Evolutionary conservation across 805 yeast species (phyloP).

Genomic region (Yarrowia keelungensis): DNA sequence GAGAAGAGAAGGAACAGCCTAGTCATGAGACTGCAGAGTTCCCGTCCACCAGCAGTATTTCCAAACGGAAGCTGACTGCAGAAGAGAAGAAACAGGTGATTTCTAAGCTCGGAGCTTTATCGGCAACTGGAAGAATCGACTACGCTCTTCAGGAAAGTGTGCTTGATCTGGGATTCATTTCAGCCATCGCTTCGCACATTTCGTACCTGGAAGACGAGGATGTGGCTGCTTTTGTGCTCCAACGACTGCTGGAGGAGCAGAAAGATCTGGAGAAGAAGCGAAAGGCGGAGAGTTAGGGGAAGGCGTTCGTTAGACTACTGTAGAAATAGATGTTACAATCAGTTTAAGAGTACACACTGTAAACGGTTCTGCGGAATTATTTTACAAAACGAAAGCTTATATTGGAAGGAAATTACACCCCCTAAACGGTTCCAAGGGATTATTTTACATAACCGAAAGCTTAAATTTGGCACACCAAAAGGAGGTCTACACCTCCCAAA

Average conservation of each 20-base stretch:
- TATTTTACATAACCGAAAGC: too few species aligned
- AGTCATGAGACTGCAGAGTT: constrained; percentile 9
- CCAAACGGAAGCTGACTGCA: constrained; percentile 39
- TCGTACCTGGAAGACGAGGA: constrained; percentile 87
- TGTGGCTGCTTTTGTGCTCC: constrained; percentile 77
- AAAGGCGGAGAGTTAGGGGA: neutral
- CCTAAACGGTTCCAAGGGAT: too few species aligned
- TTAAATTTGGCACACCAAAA: too few species aligned
- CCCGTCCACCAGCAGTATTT: constrained; percentile 11
- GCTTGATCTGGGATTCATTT: constrained; percentile 77
- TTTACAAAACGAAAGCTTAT: too few species aligned
- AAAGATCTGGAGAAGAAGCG: constrained; percentile 11
- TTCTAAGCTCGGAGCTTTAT: constrained; percentile 10
- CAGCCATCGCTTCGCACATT: constrained; percentile 85
- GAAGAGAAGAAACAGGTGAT: constrained; percentile 60
- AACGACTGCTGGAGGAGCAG: constrained; percentile 52
- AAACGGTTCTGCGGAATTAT: too few species aligned
- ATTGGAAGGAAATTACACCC: too few species aligned
- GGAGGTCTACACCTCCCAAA: too few species aligned
- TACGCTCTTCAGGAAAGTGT: constrained; percentile 78
- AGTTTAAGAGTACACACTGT: too few species aligned
- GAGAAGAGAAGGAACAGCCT: constrained; percentile 11
- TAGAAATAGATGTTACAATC: constrained; percentile 1
- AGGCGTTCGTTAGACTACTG: neutral
- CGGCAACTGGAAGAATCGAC: constrained; percentile 76